Conservation (phyloP, 805 yeast species). For the Barnettozyma californica region DNA sequence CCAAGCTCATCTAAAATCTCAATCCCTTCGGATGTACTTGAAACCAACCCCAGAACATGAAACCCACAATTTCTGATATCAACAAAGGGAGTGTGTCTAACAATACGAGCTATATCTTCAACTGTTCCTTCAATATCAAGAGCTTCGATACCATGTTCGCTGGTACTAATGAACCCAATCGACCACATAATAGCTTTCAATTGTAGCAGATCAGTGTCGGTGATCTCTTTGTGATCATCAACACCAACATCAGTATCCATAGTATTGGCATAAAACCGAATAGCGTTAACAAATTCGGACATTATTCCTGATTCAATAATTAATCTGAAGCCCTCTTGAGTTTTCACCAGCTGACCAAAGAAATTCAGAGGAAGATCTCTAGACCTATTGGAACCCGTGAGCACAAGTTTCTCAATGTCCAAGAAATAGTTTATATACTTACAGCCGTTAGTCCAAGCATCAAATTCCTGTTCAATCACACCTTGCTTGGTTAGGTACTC, state of each 20-base stretch:
- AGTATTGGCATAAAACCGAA: constrained; percentile 28
- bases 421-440: constrained; percentile 40
- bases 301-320: constrained; percentile 48
- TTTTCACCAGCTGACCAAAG: constrained; percentile 72
- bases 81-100: constrained; percentile 43
- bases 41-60: constrained; percentile 67
- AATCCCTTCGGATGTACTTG: constrained; percentile 70
- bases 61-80: constrained; percentile 73
- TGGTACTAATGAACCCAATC: constrained; percentile 74
- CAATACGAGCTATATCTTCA: constrained; percentile 47
- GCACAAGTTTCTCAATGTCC: constrained; percentile 39
- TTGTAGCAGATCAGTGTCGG: constrained; percentile 34
- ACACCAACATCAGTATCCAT: constrained; percentile 16
- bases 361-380: constrained; percentile 55
- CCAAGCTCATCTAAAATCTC: constrained; percentile 79
- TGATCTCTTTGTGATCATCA: constrained; percentile 26
- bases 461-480: constrained; percentile 61
- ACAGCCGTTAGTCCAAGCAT: constrained; percentile 52
- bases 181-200: constrained; percentile 84
- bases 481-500: constrained; percentile 52
- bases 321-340: constrained; percentile 71
- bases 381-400: constrained; percentile 13
- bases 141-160: constrained; percentile 60
- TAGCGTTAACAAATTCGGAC: constrained; percentile 32
- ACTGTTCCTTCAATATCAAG: constrained; percentile 49